Conservation (phyloP, 257 asterid genomes). For the Thymus quinquecostatus region DNA sequence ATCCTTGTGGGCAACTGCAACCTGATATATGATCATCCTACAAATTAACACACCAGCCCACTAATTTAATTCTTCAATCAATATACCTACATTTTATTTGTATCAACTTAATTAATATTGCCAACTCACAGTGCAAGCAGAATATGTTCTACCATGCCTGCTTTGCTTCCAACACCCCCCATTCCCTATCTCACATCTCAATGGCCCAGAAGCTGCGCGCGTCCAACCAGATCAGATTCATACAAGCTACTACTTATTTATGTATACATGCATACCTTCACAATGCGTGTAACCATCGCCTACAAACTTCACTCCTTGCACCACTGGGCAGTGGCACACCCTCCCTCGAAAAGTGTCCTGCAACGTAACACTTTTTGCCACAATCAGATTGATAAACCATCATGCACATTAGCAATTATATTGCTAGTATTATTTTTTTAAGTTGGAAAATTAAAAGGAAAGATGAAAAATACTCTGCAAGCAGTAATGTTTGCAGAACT, state of each 20-base stretch:
- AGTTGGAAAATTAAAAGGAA: not conserved
- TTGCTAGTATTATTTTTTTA: not conserved
- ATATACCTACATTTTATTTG: too few relatives aligned
- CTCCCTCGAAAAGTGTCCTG: conserved; percentile 98
- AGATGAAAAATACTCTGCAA: conserved; percentile 64
- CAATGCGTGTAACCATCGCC: conserved; percentile 97
- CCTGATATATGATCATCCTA: conserved; percentile 76
- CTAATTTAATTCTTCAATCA: too few relatives aligned
- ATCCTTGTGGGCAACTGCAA: conserved; percentile 94
- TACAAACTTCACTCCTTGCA: conserved; percentile 75
- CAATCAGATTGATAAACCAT: conserved; percentile 9
- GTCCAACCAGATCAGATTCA: not conserved
- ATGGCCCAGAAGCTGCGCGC: conserved; percentile 76
- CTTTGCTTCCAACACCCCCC: conserved; percentile 96
- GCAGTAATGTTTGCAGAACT: conserved; percentile 76
- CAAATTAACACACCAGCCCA: not conserved
- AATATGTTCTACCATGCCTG: conserved; percentile 57
- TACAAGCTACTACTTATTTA: too few relatives aligned
- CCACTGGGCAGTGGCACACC: conserved; percentile 86
- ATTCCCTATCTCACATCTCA: conserved; percentile 74
- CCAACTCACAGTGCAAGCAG: conserved; percentile 84
- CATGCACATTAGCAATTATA: not conserved
- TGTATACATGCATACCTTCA: conserved; percentile 54
- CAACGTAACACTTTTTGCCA: not conserved
- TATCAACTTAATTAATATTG: too few relatives aligned